Base-by-base conservation (phyloP, 129 eudicot genomes). In the Artemisia annua region DNA sequence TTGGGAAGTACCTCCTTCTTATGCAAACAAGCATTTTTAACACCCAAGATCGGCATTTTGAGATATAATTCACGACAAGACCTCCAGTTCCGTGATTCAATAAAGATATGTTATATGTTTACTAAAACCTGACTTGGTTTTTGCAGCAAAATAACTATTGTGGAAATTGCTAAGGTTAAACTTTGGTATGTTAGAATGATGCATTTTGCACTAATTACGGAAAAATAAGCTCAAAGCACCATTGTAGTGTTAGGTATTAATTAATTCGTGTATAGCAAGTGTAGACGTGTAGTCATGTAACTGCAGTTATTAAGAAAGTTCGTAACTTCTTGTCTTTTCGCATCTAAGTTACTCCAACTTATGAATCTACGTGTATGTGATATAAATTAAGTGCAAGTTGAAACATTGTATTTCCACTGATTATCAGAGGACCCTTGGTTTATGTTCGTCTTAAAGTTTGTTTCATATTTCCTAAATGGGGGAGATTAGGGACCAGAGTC, bases 11-110 rank as follows among this genome's bases (percentile, higher is more conserved):
- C 71, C 44, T 69, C 83, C 48, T 59, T 82, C 14, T 32, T 65
- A 71, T 74, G 66, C 63, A 49, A 67, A 39, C 83, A 57, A 63
- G 79, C 63, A 63, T 46, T 44, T 22, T 11, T 71, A 67, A 58
- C 78, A 11, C 71, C 77, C 11, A 80, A 78, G 48, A 57, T 66
- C 35, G 88, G 80, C 58, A 3, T 59, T 67, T 63, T 76, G 68
- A 87, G 80, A 73, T 78, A 30, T 75, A 71, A 71, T 65, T 70
- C 71, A 28, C 68, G 10, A 43, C 75, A 61, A 32, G 67, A 60
- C 48, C 77, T 79, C 51, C 50, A 81, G 12, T 82, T 74, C 20
- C 82, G 82, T 54, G 80, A 84, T 72, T 79, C 85, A 50, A 69
- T 86, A 35, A 75, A 84, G 96, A 92, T 86, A 72, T 48, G 69